These are phyloP conservation scores for Candida pseudoglaebosa DNA, from an alignment of 805 yeast genomes.

Conservation along the genomic window DNA sequence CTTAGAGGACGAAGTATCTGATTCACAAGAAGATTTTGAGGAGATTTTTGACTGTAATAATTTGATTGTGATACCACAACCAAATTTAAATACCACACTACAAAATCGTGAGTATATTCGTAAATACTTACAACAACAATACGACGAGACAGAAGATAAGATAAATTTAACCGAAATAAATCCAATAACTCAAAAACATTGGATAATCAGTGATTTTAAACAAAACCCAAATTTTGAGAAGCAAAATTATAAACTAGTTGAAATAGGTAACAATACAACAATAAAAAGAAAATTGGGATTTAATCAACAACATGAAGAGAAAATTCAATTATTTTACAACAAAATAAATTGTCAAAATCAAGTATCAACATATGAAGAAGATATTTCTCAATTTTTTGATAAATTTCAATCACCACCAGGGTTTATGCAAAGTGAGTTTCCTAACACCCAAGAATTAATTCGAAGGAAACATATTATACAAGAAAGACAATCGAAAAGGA, in stretches of 20 bases:
- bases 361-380: conserved; percentile 9
- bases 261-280: neutral
- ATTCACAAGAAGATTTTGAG: neutral
- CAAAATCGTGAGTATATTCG: conserved; percentile 29
- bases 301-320: conserved; percentile 13
- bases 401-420: conserved; percentile 39
- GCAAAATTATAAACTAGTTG: neutral
- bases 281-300: conserved; percentile 12
- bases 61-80: conserved; percentile 4
- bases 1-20: too few relatives aligned
- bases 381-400: conserved; percentile 30
- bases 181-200: conserved; percentile 33
- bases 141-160: conserved; percentile 14
- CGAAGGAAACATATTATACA: conserved; percentile 17
- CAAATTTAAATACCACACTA: conserved; percentile 22
- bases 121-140: conserved; percentile 19
- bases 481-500: conserved; percentile 22
- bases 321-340: conserved; percentile 13
- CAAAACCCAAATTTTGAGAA: conserved; percentile 8
- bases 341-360: conserved; percentile 8
- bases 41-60: neutral
- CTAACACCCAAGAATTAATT: conserved; percentile 28
- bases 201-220: conserved; percentile 36
- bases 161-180: conserved; percentile 23
- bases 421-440: conserved; percentile 36